Conservation (phyloP, 208 protist genomes). For the Leishmania turanica region DNA sequence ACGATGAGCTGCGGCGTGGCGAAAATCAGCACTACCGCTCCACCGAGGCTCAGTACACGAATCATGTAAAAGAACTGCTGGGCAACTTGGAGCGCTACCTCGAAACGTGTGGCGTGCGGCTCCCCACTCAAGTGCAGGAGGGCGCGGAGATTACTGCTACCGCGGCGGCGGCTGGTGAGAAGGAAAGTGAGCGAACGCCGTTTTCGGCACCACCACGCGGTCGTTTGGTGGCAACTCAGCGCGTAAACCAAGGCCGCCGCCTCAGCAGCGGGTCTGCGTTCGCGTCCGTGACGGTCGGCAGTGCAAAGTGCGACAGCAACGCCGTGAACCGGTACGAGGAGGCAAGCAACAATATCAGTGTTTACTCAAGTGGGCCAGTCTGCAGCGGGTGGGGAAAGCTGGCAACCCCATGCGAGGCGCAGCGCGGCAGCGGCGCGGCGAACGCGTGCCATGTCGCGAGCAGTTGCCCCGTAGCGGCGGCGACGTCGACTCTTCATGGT, state of each 20-base stretch:
- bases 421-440: neutral
- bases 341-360: neutral
- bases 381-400: neutral
- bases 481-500: neutral
- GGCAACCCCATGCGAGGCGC: neutral
- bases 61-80: slow-evolving; percentile 29
- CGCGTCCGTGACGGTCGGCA: neutral
- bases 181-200: slow-evolving; percentile 1
- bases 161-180: slow-evolving; percentile 5
- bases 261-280: neutral
- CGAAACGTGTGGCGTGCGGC: slow-evolving; percentile 28
- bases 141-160: slow-evolving; percentile 4
- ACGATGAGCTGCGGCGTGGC: slow-evolving; percentile 27
- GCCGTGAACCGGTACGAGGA: slow-evolving; percentile 4
- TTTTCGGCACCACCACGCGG: neutral
- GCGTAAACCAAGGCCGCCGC: neutral
- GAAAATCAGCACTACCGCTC: slow-evolving; percentile 26
- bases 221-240: neutral
- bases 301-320: neutral
- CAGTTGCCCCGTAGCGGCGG: neutral
- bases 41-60: slow-evolving; percentile 22
- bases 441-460: neutral
- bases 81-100: slow-evolving; percentile 40
- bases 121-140: slow-evolving; percentile 21
- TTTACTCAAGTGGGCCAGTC: neutral